Evolutionary conservation across 345 rosid species (phyloP), one percentile per base, ranked within the genome.

Genomic region (Turritis glabra): DNA sequence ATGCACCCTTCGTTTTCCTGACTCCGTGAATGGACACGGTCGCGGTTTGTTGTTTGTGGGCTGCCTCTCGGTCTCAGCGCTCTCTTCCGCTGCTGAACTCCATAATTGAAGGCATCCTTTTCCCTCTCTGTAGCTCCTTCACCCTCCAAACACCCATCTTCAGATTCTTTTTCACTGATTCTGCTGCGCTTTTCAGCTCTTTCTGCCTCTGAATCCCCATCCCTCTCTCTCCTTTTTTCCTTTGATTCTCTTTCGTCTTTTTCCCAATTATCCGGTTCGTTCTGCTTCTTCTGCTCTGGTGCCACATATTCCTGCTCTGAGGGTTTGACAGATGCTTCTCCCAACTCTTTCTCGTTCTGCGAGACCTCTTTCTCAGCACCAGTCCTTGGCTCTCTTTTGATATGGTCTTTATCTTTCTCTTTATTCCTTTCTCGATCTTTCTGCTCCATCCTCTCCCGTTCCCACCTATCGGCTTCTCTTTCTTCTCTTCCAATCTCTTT

Each of bases 51-150:
- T 67, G 85, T 76, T 73, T 88, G 97, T 60, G 98, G 96, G 76
- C 98, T 92, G 52, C 96, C 95, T 79, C 97, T 89, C 19, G 99
- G 90, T 63, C 97, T 82, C 59, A 86, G 93, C 98, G 93, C 88
- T 84, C 97, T 85, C 89, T 90, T 95, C 58, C 95, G 89, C 83
- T 90, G 98, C 81, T 95, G 99, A 73, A 90, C 90, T 73, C 98
- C 99, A 76, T 83, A 83, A 74, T 76, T 85, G 74, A 96, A 84
- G 57, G 71, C 82, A 63, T 89, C 99, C 76, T 88, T 90, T 59
- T 96, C 99, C 84, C 87, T 89, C 70, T 90, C 99, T 32, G 82
- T 43, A 43, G 79, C 81, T 47, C 90, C 94, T 75, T 96, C 98
- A 71, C 81, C 88, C 82, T 90, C 99, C n/a, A 82, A 86, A 80